Percentiles rank a stretch among this genome's conserved stretches.
These are phyloP conservation scores for Aegilops speltoides DNA, from an alignment of 176 grass and related monocot genomes.

Conservation along the genomic window DNA sequence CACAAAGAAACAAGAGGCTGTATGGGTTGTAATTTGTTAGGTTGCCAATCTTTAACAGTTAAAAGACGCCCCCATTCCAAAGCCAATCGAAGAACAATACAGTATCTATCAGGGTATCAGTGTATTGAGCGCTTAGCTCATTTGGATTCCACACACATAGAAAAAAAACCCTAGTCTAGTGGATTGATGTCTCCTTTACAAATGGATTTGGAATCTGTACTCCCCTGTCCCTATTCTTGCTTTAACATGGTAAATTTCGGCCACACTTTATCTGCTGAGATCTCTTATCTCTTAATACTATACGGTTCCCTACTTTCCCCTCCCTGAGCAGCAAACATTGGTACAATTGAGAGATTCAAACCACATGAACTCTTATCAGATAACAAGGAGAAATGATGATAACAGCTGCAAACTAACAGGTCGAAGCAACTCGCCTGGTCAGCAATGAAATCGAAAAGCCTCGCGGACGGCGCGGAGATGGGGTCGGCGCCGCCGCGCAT, in stretches of 20 bases:
- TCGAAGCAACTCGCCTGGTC: slow-evolving; percentile 69
- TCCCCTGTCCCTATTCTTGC: not conserved
- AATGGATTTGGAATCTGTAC: slow-evolving; percentile 18
- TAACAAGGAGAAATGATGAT: not conserved
- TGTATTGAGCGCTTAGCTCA: not conserved
- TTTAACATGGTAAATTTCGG: slow-evolving; percentile 20
- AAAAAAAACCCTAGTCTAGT: not conserved
- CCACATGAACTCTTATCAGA: not conserved
- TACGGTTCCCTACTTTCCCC: not conserved
- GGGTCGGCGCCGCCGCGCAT: slow-evolving; percentile 43
- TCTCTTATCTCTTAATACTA: not conserved
- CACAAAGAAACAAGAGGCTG: slow-evolving; percentile 25
- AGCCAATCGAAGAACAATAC: not conserved
- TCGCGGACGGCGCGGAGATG: slow-evolving; percentile 1
- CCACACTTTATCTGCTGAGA: not conserved
- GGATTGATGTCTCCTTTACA: slow-evolving; percentile 6
- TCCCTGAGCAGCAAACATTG: not conserved
- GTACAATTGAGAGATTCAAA: slow-evolving; percentile 22
- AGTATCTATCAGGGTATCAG: not conserved
- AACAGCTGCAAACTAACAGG: not conserved
- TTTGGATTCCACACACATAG: not conserved
- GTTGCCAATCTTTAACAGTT: slow-evolving; percentile 22
- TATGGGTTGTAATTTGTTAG: not conserved
- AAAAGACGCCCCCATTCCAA: not conserved
- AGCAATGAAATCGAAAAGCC: slow-evolving; percentile 60